Evolutionary conservation across 75 land plant species (phyloP).

Genomic region (Ceratopteris richardii): DNA sequence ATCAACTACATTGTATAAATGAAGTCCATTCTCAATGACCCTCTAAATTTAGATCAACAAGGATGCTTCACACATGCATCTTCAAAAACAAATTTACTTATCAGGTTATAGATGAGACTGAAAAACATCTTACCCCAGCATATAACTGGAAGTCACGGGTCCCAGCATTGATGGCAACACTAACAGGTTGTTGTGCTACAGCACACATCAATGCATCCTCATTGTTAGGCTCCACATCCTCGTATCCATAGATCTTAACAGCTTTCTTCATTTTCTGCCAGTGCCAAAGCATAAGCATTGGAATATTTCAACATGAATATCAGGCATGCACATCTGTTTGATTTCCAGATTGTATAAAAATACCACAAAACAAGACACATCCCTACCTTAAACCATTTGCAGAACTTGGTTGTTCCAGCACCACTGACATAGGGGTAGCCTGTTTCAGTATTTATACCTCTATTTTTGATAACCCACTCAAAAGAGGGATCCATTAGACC

Average conservation of each 20-base stretch:
- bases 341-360: neutral
- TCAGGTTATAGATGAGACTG: no score
- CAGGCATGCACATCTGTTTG: no score
- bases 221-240: slow-evolving; percentile 42
- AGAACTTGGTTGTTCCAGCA: slow-evolving; percentile 20
- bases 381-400: slow-evolving; percentile 8
- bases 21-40: no score
- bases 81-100: no score
- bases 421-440: slow-evolving; percentile 51
- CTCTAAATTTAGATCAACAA: no score
- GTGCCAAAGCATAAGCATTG: no score
- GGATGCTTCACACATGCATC: no score
- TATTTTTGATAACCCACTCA: slow-evolving; percentile 22
- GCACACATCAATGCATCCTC: slow-evolving; percentile 39
- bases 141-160: slow-evolving; percentile 55
- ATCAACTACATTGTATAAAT: no score
- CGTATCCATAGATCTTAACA: slow-evolving; percentile 50
- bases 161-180: slow-evolving; percentile 65
- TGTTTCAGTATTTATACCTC: slow-evolving; percentile 34
- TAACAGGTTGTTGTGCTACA: slow-evolving; percentile 56
- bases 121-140: slow-evolving; percentile 52
- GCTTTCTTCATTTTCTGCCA: slow-evolving; percentile 66
- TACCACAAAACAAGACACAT: neutral
- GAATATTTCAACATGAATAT: no score
- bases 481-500: slow-evolving; percentile 45